Base-by-base conservation (phyloP, 805 yeast genomes). In the Wickerhamomyces tratensis region DNA sequence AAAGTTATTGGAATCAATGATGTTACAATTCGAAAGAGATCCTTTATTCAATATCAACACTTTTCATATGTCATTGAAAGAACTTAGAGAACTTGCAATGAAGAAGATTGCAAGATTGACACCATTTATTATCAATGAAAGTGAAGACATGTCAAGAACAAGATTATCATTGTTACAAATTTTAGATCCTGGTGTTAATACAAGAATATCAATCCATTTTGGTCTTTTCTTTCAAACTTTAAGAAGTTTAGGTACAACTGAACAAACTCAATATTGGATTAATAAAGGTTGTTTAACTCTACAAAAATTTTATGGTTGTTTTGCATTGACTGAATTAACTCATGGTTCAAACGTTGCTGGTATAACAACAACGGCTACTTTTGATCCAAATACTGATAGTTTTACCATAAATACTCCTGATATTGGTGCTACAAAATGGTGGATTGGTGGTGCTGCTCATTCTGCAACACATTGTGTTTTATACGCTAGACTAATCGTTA, bases 371-470 rank as follows among this genome's bases (percentile, higher is more conserved):
- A 83, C 88, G 13, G 96, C 97, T 13, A 81, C 83, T 20, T 89
- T 73, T 59, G 81, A 86, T 59, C 65, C 68, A 15, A 65, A 64
- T 14, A 72, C 71, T 29, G 86, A 86, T 53, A 78, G 79, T 48
- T 85, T 89, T 57, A 59, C 74, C 43, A 78, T 89, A 55, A 75
- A 86, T 58, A 89, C 97, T 11, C 97, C 97, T 1, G 85, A 88
- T 57, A 62, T 85, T 42, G 89, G 94, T 34, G 96, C 97, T 37
- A 88, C 96, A 25, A 89, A 89, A 62, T 89, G 97, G 96, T 89
- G 97, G 97, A 89, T 89, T 55, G 97, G 97, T 39, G 97, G 97
- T 53, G 96, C 96, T 36, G 96, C 96, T 10, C 94, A 86, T 62
- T 81, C 95, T 20, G 86, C 96, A 6, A 86, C 88, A 27, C 96